phyloP scores from a whole-genome alignment of 768 basidiomycete species.

The Mycena epipterygia region DNA sequence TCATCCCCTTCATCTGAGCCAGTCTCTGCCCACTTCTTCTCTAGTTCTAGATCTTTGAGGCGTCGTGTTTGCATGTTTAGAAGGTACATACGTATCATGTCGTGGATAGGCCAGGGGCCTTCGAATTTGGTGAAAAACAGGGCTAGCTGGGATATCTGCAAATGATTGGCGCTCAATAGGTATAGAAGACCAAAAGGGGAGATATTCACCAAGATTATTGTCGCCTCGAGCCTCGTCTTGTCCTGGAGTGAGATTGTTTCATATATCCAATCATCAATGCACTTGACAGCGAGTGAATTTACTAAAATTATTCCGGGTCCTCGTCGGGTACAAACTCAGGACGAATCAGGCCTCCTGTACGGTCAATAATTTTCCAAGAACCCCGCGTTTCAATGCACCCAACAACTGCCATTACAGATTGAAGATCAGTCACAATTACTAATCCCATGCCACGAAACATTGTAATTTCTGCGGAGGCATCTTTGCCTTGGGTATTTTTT shows the following conservation, averaged over 20 bases:
- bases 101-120: constrained; percentile 1
- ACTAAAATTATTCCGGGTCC: neutral
- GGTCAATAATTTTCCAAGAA: constrained; percentile 1
- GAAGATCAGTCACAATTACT: neutral
- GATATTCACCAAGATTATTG: too few species aligned
- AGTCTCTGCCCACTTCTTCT: neutral
- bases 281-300: neutral
- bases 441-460: neutral
- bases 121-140: neutral
- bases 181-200: neutral
- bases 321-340: neutral
- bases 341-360: constrained; percentile 6
- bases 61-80: constrained; percentile 4
- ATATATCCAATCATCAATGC: too few species aligned
- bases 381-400: neutral
- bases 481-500: constrained; percentile 5
- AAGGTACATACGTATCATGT: neutral
- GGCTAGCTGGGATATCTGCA: neutral
- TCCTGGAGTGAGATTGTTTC: too few species aligned
- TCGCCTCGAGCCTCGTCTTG: too few species aligned
- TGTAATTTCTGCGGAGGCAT: neutral
- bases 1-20: neutral
- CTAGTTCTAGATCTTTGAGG: neutral
- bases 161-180: too few species aligned
- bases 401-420: constrained; percentile 2